Percentiles rank a stretch among this genome's conserved stretches.
These are phyloP conservation scores for Penicillium sp. DNA, from an alignment of 2,329 filamentous ascomycete genomes.

Conservation along the genomic window DNA sequence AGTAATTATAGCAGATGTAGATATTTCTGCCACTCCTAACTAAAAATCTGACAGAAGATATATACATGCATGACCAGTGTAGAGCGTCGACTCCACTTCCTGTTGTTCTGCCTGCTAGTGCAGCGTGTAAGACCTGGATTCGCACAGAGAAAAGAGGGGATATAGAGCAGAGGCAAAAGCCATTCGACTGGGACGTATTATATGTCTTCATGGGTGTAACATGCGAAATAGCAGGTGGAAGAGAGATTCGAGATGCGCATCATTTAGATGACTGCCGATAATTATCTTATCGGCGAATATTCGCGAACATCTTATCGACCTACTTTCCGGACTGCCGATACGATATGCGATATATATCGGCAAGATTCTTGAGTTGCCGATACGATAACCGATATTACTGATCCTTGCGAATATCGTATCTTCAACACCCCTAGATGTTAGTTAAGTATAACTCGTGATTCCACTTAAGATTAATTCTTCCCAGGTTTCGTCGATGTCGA, in stretches of 20 bases:
- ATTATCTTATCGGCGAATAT: constrained; percentile 4
- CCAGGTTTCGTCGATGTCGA: constrained; percentile 15
- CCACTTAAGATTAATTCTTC: neutral
- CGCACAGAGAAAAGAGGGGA: too few relatives aligned
- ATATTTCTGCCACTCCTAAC: neutral
- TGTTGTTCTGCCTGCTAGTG: neutral
- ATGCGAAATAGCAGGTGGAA: neutral
- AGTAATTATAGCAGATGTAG: neutral
- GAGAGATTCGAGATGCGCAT: constrained; percentile 1
- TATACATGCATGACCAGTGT: neutral
- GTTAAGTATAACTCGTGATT: too few relatives aligned
- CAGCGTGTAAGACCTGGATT: constrained; percentile 1
- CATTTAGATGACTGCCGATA: constrained; percentile 1
- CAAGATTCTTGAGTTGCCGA: constrained; percentile 1
- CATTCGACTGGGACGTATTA: too few relatives aligned
- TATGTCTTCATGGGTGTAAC: too few relatives aligned
- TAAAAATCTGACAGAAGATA: neutral
- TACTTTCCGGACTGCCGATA: neutral
- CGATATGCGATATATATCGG: constrained; percentile 3
- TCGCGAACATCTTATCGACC: neutral
- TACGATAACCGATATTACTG: constrained; percentile 4
- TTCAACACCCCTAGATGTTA: neutral
- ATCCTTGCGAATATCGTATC: neutral
- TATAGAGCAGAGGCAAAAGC: too few relatives aligned
- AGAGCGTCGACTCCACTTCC: neutral